Conservation (phyloP, 192 early-diverging fungal species). For the Backusella macrospora region DNA sequence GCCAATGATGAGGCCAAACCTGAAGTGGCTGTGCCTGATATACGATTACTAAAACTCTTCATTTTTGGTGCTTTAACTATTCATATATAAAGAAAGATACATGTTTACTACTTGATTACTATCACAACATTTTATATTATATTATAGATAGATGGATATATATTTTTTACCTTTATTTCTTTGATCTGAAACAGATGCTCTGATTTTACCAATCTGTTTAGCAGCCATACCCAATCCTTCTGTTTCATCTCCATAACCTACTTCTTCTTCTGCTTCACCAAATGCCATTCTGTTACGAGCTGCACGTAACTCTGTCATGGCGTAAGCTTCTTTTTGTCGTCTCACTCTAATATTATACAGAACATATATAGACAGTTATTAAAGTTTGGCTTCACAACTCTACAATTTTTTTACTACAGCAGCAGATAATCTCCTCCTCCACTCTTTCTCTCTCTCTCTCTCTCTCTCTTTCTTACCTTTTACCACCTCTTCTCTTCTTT, state of each 20-base stretch:
- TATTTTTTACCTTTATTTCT: constrained; percentile 66
- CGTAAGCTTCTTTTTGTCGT: constrained; percentile 79
- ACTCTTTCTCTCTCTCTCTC: not conserved
- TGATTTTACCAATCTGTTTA: constrained; percentile 74
- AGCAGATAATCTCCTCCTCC: not conserved
- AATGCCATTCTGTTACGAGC: constrained; percentile 92
- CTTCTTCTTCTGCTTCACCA: constrained; percentile 89
- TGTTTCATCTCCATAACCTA: constrained; percentile 79
- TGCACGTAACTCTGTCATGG: constrained; percentile 85
- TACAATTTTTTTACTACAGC: too few species aligned
- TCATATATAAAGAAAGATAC: too few species aligned
- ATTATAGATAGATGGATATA: not conserved
- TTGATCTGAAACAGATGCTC: constrained; percentile 70
- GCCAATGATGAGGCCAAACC: constrained; percentile 88
- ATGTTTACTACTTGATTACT: too few species aligned
- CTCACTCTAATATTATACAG: constrained; percentile 59
- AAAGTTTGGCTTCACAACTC: too few species aligned
- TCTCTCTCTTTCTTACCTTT: constrained; percentile 45
- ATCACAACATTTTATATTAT: constrained; percentile 31
- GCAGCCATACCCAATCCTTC: constrained; percentile 90
- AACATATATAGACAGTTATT: not conserved
- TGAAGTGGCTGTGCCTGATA: constrained; percentile 58
- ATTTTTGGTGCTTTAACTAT: constrained; percentile 57
- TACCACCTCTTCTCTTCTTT: constrained; percentile 91
- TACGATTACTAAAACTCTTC: constrained; percentile 44